phyloP scores from a whole-genome alignment of 1,284 basidiomycete genomes.

The Meira miltonrushii region DNA sequence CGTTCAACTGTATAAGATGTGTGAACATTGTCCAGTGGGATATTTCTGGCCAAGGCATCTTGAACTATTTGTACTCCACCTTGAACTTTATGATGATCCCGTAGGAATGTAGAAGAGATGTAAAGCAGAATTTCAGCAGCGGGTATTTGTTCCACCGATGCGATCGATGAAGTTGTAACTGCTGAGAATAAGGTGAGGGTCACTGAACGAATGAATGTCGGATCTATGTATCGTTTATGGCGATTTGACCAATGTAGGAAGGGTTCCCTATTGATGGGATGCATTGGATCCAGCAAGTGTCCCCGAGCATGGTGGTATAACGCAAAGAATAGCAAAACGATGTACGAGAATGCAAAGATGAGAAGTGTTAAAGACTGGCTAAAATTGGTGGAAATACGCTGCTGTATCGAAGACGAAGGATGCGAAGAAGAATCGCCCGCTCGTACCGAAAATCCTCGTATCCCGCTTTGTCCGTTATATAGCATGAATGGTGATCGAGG shows the following conservation, averaged over 20 bases:
- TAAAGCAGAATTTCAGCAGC: conserved; percentile 47
- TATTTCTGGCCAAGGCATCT: conserved; percentile 16
- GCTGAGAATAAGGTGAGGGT: conserved; percentile 40
- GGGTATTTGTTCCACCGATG: conserved; percentile 28
- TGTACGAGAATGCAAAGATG: conserved; percentile 33
- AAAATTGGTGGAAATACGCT: background rate
- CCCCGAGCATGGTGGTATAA: conserved; percentile 29
- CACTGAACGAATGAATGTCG: conserved; percentile 26
- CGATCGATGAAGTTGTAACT: conserved; percentile 35
- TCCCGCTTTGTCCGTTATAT: conserved; percentile 37
- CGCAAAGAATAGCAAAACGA: conserved; percentile 31
- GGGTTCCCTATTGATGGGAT: conserved; percentile 23
- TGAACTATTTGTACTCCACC: conserved; percentile 45
- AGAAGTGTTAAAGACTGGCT: conserved; percentile 8
- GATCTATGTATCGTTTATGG: conserved; percentile 13
- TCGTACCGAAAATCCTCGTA: conserved; percentile 23
- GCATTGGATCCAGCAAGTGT: conserved; percentile 27
- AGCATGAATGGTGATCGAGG: conserved; percentile 20
- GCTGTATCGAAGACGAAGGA: conserved; percentile 15
- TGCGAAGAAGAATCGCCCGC: too few relatives aligned
- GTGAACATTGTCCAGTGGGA: conserved; percentile 13
- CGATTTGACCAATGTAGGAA: conserved; percentile 20
- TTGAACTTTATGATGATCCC: conserved; percentile 40
- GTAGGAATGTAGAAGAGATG: conserved; percentile 39
- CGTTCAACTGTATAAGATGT: background rate